phyloP scores from a whole-genome alignment of 345 rosid species.

The Gossypium arboreum region DNA sequence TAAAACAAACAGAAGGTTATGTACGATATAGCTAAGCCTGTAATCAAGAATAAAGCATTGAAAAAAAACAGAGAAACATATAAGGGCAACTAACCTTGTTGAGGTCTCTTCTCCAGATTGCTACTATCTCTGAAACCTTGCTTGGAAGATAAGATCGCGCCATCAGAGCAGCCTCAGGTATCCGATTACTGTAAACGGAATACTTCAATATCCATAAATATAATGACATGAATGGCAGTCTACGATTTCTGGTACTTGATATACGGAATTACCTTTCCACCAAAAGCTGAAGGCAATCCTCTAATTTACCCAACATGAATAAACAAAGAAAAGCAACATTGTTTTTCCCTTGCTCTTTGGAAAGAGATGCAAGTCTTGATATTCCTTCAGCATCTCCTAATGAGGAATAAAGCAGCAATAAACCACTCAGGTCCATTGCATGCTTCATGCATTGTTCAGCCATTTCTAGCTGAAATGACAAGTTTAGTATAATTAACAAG shows the following conservation, averaged over 20 bases:
- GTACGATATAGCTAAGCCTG: not conserved
- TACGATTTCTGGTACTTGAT: constrained; percentile 11
- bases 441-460: constrained; percentile 94
- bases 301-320: constrained; percentile 89
- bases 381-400: constrained; percentile 95
- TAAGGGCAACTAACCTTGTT: constrained; percentile 50
- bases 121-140: constrained; percentile 93
- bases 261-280: constrained; percentile 68
- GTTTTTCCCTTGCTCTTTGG: constrained; percentile 94
- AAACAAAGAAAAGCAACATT: constrained; percentile 93
- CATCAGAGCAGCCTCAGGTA: constrained; percentile 99
- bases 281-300: constrained; percentile 88
- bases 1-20: not conserved
- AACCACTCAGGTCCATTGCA: constrained; percentile 95
- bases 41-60: not conserved
- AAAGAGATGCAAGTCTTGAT: constrained; percentile 69
- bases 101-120: constrained; percentile 95
- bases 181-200: constrained; percentile 71
- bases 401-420: constrained; percentile 90
- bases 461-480: constrained; percentile 73
- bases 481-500: not conserved
- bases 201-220: constrained; percentile 17
- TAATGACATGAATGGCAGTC: constrained; percentile 3
- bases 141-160: constrained; percentile 97
- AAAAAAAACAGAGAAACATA: not conserved